These are phyloP conservation scores for Colletotrichum sublineola DNA, from an alignment of 2,329 filamentous ascomycete genomes.

Conservation along the genomic window DNA sequence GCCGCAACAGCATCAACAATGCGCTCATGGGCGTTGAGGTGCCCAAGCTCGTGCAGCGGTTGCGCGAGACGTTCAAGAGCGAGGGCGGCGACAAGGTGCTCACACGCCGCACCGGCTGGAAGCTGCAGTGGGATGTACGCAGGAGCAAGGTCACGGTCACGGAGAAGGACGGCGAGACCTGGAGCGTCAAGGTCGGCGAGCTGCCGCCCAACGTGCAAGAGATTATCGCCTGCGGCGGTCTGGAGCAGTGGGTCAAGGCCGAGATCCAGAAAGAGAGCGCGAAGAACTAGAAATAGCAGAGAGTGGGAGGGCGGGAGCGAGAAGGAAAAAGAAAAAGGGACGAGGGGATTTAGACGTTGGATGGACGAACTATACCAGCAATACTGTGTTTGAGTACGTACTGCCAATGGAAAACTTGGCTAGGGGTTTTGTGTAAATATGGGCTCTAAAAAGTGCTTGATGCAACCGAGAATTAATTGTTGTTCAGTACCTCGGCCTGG, in stretches of 20 bases:
- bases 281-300: not conserved
- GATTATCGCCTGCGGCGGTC: constrained; percentile 81
- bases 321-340: not conserved
- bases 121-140: constrained; percentile 82
- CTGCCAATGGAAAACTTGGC: not conserved
- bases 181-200: constrained; percentile 87
- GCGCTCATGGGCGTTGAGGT: constrained; percentile 80
- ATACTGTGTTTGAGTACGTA: constrained; percentile 25
- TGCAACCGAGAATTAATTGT: not conserved
- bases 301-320: not conserved
- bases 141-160: constrained; percentile 78
- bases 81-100: constrained; percentile 64
- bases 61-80: constrained; percentile 71
- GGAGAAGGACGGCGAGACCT: constrained; percentile 75
- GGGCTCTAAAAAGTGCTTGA: constrained; percentile 13
- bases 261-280: constrained; percentile 62
- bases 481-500: not conserved
- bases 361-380: not conserved
- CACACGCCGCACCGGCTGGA: constrained; percentile 87
- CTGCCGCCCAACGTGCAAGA: constrained; percentile 88
- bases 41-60: constrained; percentile 73
- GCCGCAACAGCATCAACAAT: constrained; percentile 84
- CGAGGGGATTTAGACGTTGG: not conserved
- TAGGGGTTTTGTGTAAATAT: constrained; percentile 8
- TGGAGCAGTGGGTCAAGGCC: constrained; percentile 86